Conservation (phyloP, 805 yeast genomes). For the Torulaspora delbrueckii region DNA sequence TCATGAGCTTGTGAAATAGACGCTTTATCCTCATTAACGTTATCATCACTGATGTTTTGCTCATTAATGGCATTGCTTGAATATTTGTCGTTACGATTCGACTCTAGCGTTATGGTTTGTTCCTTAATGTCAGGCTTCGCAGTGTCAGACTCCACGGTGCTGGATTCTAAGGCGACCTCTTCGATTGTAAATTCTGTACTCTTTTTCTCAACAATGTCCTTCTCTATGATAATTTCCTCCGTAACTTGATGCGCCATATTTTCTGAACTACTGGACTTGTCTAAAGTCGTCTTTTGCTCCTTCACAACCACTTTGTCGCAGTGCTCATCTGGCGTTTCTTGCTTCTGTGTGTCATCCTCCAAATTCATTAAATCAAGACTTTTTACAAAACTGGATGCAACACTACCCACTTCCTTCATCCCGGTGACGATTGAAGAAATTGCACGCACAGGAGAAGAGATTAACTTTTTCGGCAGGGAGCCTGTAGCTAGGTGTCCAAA, state of each 20-base stretch:
- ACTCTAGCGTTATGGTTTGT: not conserved
- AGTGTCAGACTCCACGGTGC: not conserved
- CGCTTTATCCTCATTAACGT: not conserved
- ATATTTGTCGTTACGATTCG: not conserved
- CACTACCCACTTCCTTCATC: conserved; percentile 14
- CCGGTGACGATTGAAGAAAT: conserved; percentile 12
- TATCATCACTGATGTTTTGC: not conserved
- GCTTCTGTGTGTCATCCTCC: not conserved
- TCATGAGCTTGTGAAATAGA: not conserved
- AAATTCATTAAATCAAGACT: conserved; percentile 9
- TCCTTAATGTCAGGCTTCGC: not conserved
- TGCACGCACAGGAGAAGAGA: conserved; percentile 18
- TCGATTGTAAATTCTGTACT: not conserved
- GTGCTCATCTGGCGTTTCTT: not conserved
- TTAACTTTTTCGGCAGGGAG: conserved; percentile 1
- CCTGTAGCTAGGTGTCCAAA: not conserved
- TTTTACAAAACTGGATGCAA: conserved; percentile 17
- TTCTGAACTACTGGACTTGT: not conserved
- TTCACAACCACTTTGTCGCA: not conserved
- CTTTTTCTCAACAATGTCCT: too few relatives aligned
- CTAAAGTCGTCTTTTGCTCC: not conserved
- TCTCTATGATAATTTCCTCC: not conserved
- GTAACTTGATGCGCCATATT: not conserved
- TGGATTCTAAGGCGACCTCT: not conserved
- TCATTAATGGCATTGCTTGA: not conserved